Percentiles rank a stretch among this genome's conserved stretches.
Conservation (phyloP, 257 asterid species). For the Rauvolfia tetraphylla region DNA sequence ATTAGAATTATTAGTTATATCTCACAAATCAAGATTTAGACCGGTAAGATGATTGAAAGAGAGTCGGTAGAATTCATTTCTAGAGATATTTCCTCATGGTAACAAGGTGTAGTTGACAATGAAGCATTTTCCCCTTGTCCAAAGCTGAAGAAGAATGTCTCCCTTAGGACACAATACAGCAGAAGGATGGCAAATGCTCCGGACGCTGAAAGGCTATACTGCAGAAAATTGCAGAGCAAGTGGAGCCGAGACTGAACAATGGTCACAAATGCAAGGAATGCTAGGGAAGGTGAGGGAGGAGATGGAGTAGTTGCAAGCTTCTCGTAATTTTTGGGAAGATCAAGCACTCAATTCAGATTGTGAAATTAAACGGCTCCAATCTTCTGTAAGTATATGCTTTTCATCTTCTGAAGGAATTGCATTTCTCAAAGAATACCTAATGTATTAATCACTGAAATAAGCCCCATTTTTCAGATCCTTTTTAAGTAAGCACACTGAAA, state of each 20-base stretch:
- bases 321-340: constrained; percentile 76
- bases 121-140: not conserved
- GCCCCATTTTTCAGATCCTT: no score
- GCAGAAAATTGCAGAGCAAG: constrained; percentile 67
- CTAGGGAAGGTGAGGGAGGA: constrained; percentile 66
- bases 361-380: constrained; percentile 45
- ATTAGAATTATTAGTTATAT: no score
- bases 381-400: constrained; percentile 40
- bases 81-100: no score
- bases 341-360: constrained; percentile 45
- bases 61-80: no score
- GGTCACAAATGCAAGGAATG: constrained; percentile 97
- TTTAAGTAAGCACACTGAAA: no score
- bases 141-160: not conserved
- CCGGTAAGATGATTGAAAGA: no score
- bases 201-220: constrained; percentile 78
- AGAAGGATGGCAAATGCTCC: constrained; percentile 55
- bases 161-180: constrained; percentile 38
- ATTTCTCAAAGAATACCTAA: not conserved
- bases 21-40: no score
- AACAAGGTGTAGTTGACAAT: no score
- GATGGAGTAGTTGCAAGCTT: constrained; percentile 67
- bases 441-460: no score
- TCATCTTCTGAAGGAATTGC: not conserved
- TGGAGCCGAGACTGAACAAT: constrained; percentile 91